These are phyloP conservation scores for Themeda triandra DNA, from an alignment of 176 grass and related monocot species.

Conservation along the genomic window DNA sequence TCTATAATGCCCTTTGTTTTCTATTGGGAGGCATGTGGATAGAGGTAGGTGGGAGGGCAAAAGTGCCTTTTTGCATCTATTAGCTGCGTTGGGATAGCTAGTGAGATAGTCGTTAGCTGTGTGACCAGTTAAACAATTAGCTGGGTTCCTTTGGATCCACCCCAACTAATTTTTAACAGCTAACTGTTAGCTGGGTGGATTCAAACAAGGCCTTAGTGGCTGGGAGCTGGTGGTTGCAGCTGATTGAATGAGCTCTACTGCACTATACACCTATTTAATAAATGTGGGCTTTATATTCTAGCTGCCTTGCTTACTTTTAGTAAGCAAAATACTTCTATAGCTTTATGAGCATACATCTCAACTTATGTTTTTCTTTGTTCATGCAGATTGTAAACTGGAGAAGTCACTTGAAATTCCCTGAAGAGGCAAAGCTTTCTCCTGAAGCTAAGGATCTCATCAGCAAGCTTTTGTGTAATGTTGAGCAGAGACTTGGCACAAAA, in stretches of 20 bases:
- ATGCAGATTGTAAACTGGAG: constrained; percentile 98
- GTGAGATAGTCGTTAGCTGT: not conserved
- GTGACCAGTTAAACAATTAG: not conserved
- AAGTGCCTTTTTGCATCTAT: not conserved
- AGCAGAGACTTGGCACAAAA: constrained; percentile 89
- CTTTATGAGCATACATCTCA: constrained; percentile 15
- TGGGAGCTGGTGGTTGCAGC: constrained; percentile 10
- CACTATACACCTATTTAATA: not conserved
- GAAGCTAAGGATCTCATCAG: constrained; percentile 95
- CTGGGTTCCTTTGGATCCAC: not conserved
- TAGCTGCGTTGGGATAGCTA: not conserved
- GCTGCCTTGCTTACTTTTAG: not conserved
- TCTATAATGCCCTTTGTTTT: too few relatives aligned
- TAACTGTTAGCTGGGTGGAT: not conserved
- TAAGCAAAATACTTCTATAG: constrained; percentile 4
- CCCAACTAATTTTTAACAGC: not conserved
- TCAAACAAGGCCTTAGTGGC: not conserved
- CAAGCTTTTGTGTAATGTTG: constrained; percentile 94
- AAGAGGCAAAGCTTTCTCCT: constrained; percentile 86
- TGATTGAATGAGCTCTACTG: not conserved
- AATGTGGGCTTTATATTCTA: not conserved
- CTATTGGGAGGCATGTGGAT: too few relatives aligned
- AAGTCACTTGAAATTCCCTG: constrained; percentile 93
- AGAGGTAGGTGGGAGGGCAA: not conserved
- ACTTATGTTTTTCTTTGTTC: constrained; percentile 13